Percentiles rank a stretch among this genome's conserved stretches.
Conservation (phyloP, 768 basidiomycete species). For the Suillus variegatus region DNA sequence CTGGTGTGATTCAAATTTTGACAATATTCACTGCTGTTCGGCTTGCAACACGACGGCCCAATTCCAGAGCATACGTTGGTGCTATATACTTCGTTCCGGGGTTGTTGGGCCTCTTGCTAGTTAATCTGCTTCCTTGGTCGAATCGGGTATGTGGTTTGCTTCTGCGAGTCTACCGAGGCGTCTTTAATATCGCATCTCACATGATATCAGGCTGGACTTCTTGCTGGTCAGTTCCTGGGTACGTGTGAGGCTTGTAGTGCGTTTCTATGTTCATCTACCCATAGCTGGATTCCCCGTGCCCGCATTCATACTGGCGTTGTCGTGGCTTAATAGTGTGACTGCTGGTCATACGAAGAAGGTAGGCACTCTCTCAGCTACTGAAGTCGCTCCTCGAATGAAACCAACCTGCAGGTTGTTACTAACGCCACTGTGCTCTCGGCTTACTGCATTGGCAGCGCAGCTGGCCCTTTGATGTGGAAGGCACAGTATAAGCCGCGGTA, state of each 20-base stretch:
- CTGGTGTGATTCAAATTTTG: not conserved
- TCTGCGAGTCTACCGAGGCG: not conserved
- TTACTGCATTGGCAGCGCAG: not conserved
- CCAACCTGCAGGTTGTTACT: not conserved
- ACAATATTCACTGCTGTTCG: not conserved
- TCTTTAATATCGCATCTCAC: not conserved
- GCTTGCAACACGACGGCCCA: not conserved
- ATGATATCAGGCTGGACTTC: constrained; percentile 9
- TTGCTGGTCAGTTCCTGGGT: constrained; percentile 60
- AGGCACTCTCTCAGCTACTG: not conserved
- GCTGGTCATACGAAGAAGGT: not conserved
- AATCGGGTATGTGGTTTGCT: not conserved
- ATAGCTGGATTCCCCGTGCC: constrained; percentile 20
- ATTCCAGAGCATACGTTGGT: not conserved
- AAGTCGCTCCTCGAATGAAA: not conserved
- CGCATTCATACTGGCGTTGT: not conserved
- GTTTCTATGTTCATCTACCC: not conserved
- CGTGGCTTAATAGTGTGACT: not conserved
- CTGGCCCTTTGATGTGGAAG: not conserved
- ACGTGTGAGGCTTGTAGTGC: constrained; percentile 8
- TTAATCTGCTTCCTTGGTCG: not conserved
- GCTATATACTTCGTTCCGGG: not conserved
- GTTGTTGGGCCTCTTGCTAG: not conserved
- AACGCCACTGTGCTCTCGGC: not conserved
- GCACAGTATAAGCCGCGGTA: not conserved